Base-by-base conservation (phyloP, 2,329 filamentous ascomycete genomes). In the Colletotrichum acutatum region DNA sequence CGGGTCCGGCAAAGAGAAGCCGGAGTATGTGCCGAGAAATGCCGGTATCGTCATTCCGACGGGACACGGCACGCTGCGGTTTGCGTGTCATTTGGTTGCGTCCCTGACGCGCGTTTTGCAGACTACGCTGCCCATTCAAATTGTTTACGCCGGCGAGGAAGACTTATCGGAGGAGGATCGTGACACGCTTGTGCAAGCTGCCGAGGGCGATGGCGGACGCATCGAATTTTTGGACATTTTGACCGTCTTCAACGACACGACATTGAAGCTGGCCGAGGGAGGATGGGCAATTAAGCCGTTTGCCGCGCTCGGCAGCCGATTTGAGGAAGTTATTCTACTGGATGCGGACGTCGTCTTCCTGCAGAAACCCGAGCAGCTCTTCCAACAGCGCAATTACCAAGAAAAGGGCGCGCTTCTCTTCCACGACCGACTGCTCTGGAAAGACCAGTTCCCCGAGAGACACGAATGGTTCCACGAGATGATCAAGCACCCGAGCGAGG, bases 241-340 rank as follows among this genome's bases (percentile, higher is more conserved):
- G 6, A 76, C 74, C 0, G 78, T 83, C 0, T 82, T 84, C 14
- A 76, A 82, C 42, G 81, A 84, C 22, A 53, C 60, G 0, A 78
- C 77, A 1, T 32, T 83, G 30, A 75, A 77, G 0, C 75, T 84
- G 3, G 73, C 74, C 6, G 53, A 78, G 16, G 81, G 80, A 3
- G 80, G 79, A 1, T 85, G 83, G 82, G 84, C 83, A 16, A 81
- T 84, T 61, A 85, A 86, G 58, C 77, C 83, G 3, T 85, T 85
- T 24, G 84, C 83, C 7, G 78, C 78, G 0, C 75, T 85, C 12
- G 82, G 80, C 1, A 81, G 80, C 11, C 74, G 67, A 1, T 85
- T 82, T 65, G 79, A 82, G 16, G 75, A 84, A 30, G 82, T 83
- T 4, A 79, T 85, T 14, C 74, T 85, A 1, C 74, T 84, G 2